Evolutionary conservation across 805 yeast species (phyloP).

Genomic region (Ascoidea asiatica): DNA sequence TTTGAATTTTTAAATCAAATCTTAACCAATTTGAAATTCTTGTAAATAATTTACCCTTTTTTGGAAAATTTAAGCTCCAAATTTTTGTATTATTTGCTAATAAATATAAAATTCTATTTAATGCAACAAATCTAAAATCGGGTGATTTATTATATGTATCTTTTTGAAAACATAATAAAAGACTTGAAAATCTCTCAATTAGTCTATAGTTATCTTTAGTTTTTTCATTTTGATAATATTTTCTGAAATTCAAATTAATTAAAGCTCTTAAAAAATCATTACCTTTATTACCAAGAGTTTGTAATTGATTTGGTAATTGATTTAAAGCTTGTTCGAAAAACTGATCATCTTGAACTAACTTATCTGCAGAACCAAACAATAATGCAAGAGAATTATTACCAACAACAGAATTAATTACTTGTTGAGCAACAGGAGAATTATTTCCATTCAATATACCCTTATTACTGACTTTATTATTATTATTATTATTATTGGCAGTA

Average conservation of each 20-base stretch:
- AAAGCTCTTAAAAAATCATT: constrained; percentile 3
- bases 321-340: background rate
- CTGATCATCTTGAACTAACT: background rate
- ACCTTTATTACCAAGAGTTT: background rate
- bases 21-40: constrained; percentile 11
- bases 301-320: background rate
- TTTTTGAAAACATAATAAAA: constrained; percentile 8
- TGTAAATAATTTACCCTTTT: constrained; percentile 8
- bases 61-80: constrained; percentile 7
- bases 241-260: constrained; percentile 4
- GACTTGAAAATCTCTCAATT: constrained; percentile 7
- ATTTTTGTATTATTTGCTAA: background rate
- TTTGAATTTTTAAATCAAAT: constrained; percentile 7
- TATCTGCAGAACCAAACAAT: background rate
- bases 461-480: no score
- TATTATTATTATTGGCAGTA: no score
- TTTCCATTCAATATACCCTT: no score
- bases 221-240: background rate
- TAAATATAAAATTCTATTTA: constrained; percentile 5
- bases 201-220: constrained; percentile 2
- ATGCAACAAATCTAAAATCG: constrained; percentile 9
- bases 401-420: no score
- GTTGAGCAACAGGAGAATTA: no score
- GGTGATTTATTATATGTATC: constrained; percentile 7
- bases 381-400: no score